Conservation (phyloP, 257 asterid species). For the Solanum boliviense region DNA sequence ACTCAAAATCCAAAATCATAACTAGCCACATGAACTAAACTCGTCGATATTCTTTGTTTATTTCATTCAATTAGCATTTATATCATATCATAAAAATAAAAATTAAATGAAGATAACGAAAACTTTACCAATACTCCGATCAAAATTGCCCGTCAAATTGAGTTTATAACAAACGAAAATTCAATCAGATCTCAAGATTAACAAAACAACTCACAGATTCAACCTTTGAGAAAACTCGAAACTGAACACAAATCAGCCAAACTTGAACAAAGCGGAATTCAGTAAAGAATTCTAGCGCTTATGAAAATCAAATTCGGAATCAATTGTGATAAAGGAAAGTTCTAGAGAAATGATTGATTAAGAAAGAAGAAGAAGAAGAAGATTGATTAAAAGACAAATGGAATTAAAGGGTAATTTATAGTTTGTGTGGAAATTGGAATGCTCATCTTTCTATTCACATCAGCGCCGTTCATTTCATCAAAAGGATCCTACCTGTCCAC, state of each 20-base stretch:
- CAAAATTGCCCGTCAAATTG: not conserved
- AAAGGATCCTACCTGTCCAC: not conserved
- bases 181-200: not conserved
- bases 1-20: not conserved
- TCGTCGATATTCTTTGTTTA: not conserved
- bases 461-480: not conserved
- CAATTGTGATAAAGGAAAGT: not conserved
- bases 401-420: constrained; percentile 5
- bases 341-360: not conserved
- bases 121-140: not conserved
- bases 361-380: not conserved
- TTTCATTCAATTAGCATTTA: not conserved
- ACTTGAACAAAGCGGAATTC: not conserved
- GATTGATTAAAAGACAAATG: not conserved
- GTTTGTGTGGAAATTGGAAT: not conserved
- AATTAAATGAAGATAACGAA: not conserved
- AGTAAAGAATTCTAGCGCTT: not conserved
- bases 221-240: not conserved
- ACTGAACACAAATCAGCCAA: not conserved
- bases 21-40: not conserved
- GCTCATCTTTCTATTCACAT: no score
- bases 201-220: not conserved
- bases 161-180: not conserved
- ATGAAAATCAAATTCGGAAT: not conserved
- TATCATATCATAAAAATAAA: not conserved